phyloP scores from a whole-genome alignment of 2,329 filamentous ascomycete species.

The Pseudovirgaria hyperparasitica region DNA sequence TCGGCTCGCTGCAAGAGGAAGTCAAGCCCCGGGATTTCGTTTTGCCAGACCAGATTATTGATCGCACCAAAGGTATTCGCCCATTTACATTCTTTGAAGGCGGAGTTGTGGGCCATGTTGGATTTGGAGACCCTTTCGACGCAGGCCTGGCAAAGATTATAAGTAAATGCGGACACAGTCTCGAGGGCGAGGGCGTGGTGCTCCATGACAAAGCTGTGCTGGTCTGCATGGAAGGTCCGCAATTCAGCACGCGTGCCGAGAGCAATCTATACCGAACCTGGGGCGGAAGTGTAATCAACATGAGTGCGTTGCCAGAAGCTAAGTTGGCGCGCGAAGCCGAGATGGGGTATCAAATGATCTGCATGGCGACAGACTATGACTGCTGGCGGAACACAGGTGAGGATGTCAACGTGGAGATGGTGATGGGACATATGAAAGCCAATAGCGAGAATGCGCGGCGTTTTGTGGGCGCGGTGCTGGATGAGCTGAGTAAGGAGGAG shows the following conservation, averaged over 20 bases:
- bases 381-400: slow-evolving; percentile 79
- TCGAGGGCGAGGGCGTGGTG: slow-evolving; percentile 73
- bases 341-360: slow-evolving; percentile 95
- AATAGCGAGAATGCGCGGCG: slow-evolving; percentile 79
- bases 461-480: slow-evolving; percentile 75
- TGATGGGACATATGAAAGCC: slow-evolving; percentile 90
- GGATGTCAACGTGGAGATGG: slow-evolving; percentile 87
- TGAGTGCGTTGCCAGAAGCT: slow-evolving; percentile 88
- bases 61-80: slow-evolving; percentile 88
- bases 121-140: slow-evolving; percentile 94
- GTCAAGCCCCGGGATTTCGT: slow-evolving; percentile 96
- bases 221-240: slow-evolving; percentile 97
- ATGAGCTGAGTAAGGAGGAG: slow-evolving; percentile 69
- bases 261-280: slow-evolving; percentile 88
- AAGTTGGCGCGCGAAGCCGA: slow-evolving; percentile 95
- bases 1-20: slow-evolving; percentile 81
- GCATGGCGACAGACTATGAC: slow-evolving; percentile 99
- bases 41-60: slow-evolving; percentile 90
- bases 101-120: slow-evolving; percentile 85
- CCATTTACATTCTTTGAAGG: slow-evolving; percentile 94
- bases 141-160: slow-evolving; percentile 63
- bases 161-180: slow-evolving; percentile 57
- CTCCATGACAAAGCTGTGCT: slow-evolving; percentile 76
- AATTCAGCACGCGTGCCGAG: slow-evolving; percentile 93
- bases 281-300: slow-evolving; percentile 95